These are phyloP conservation scores for Taiozyma sp. DNA, from an alignment of 1,139 yeast species.

Conservation along the genomic window DNA sequence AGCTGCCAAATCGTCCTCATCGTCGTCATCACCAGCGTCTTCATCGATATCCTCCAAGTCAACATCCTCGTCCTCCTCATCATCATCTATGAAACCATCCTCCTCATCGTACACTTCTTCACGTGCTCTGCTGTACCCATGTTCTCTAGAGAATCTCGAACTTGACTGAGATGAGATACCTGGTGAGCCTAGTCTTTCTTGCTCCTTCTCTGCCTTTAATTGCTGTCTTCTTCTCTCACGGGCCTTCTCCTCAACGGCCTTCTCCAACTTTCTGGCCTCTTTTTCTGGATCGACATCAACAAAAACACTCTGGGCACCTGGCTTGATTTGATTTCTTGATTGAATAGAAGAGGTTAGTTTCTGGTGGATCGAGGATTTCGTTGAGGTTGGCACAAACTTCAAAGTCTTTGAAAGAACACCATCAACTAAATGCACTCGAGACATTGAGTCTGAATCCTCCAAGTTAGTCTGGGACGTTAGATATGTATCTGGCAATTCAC, in stretches of 20 bases:
- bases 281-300: slow-evolving; percentile 86
- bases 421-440: slow-evolving; percentile 24
- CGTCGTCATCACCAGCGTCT: slow-evolving; percentile 41
- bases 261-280: slow-evolving; percentile 77
- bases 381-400: slow-evolving; percentile 84
- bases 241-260: slow-evolving; percentile 65
- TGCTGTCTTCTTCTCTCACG: slow-evolving; percentile 67
- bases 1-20: slow-evolving; percentile 54
- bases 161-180: slow-evolving; percentile 24
- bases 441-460: slow-evolving; percentile 27
- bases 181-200: slow-evolving; percentile 37
- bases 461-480: slow-evolving; percentile 41
- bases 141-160: slow-evolving; percentile 24
- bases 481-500: slow-evolving; percentile 68
- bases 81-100: slow-evolving; percentile 35
- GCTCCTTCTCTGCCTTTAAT: slow-evolving; percentile 48
- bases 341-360: slow-evolving; percentile 76
- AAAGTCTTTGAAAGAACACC: slow-evolving; percentile 47
- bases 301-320: slow-evolving; percentile 62
- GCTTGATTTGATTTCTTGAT: slow-evolving; percentile 53
- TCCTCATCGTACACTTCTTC: slow-evolving; percentile 37
- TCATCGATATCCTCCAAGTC: slow-evolving; percentile 49
- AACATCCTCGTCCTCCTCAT: slow-evolving; percentile 30
- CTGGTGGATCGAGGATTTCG: slow-evolving; percentile 75
- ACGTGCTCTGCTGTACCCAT: slow-evolving; percentile 20